phyloP scores from a whole-genome alignment of 2,329 filamentous ascomycete genomes.

The Immersiporthe knoxdaviesiana region DNA sequence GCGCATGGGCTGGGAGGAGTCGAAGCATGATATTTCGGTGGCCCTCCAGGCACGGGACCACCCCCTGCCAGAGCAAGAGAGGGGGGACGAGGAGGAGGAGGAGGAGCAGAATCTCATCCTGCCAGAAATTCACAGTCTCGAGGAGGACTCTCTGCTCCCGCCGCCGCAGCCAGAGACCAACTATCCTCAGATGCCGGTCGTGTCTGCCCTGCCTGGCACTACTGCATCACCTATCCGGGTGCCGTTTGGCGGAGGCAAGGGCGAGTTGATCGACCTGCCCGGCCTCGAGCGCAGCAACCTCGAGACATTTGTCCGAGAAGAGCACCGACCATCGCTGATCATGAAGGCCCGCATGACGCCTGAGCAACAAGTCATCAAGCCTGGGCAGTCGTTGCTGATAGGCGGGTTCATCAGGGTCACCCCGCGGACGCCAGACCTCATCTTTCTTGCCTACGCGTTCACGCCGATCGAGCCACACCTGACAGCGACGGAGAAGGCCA shows the following conservation, averaged over 20 bases:
- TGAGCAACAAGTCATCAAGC: conserved; percentile 72
- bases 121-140: conserved; percentile 34
- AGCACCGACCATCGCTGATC: conserved; percentile 68
- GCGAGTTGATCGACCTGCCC: conserved; percentile 91
- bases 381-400: conserved; percentile 78
- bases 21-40: conserved; percentile 43
- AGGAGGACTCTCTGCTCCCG: conserved; percentile 68
- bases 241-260: conserved; percentile 82
- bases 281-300: conserved; percentile 78
- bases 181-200: conserved; percentile 83
- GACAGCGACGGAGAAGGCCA: conserved; percentile 79
- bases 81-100: no score
- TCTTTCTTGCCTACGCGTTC: conserved; percentile 85
- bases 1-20: conserved; percentile 48
- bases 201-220: conserved; percentile 86
- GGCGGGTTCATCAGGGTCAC: conserved; percentile 89
- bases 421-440: conserved; percentile 64
- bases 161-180: conserved; percentile 72
- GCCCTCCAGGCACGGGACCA: conserved; percentile 35
- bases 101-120: conserved; percentile 16
- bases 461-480: conserved; percentile 77
- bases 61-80: conserved; percentile 38
- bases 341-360: conserved; percentile 80
- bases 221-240: conserved; percentile 94
- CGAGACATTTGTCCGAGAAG: conserved; percentile 69